Evolutionary conservation across 2,329 filamentous ascomycete species (phyloP).

Genomic region (Didymella segeticola): DNA sequence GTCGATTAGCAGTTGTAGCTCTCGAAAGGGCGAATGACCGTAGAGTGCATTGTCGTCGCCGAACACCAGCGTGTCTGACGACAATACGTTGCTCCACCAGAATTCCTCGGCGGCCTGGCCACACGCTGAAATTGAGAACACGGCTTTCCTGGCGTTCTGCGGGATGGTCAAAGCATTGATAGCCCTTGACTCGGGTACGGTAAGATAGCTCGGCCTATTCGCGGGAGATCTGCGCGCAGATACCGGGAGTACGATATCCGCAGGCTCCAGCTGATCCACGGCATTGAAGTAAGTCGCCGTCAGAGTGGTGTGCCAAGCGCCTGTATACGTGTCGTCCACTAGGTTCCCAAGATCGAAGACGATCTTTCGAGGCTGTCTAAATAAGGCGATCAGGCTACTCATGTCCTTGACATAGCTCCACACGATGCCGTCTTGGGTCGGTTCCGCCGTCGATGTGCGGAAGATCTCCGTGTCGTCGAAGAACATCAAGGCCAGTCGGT

Average conservation of each 20-base stretch:
- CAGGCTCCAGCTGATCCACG: constrained; percentile 54
- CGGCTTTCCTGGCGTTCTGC: constrained; percentile 69
- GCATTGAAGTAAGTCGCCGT: constrained; percentile 73
- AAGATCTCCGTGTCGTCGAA: constrained; percentile 81
- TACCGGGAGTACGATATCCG: constrained; percentile 71
- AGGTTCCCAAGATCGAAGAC: constrained; percentile 80
- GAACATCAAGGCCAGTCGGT: constrained; percentile 77
- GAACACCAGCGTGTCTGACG: constrained; percentile 67
- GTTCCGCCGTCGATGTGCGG: constrained; percentile 82
- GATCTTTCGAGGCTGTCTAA: constrained; percentile 72
- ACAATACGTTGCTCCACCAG: constrained; percentile 81
- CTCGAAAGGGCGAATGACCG: constrained; percentile 76
- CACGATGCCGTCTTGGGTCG: constrained; percentile 71
- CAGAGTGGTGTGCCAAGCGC: constrained; percentile 74
- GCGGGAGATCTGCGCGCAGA: constrained; percentile 61
- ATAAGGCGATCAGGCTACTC: constrained; percentile 72
- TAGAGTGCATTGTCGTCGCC: constrained; percentile 63
- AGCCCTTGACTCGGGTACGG: constrained; percentile 68
- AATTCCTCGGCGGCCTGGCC: constrained; percentile 82
- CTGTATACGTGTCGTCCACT: constrained; percentile 74
- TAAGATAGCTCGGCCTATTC: constrained; percentile 70
- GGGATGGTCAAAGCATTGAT: constrained; percentile 69
- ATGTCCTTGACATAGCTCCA: constrained; percentile 84
- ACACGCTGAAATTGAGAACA: constrained; percentile 78
- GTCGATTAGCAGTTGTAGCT: constrained; percentile 79